Base-by-base conservation (phyloP, 768 basidiomycete species). In the Kwoniella shandongensis region DNA sequence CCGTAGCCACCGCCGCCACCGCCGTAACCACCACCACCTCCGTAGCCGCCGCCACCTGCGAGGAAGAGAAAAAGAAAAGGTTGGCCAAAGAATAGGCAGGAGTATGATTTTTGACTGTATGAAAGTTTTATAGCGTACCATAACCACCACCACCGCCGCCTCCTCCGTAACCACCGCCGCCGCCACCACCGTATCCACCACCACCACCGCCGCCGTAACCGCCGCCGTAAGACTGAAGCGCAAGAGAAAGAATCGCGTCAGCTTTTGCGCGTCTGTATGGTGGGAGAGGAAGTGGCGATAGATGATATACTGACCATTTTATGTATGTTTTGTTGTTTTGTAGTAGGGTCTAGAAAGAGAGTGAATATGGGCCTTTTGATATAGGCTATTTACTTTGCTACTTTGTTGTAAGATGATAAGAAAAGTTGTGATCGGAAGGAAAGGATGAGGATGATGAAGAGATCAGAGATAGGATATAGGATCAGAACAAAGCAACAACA, bases 1-100 rank as follows among this genome's bases (percentile, higher is more conserved):
- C 56, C 64, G 48, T 81, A 79, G 35, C 80, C 78, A 23, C 81
- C 79, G 17, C 67, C 63, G 44, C 76, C 50, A 46, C 76, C 63
- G 45, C 76, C 70, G 41, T 77, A 76, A 39, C 81, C 79, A 20
- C 76, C n/a, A n/a, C n/a, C n/a, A n/a, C n/a, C 59, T 23, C 70
- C 63, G 44, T 77, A 54, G 49, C 76, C 63, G 45, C 76, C 70
- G 41, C 78, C 76, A 39, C 81, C 79, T 57, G 53, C 22, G n/a
- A 54, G 44, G 52, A 54, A 45, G 26, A 42, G 52, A 40, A 54
- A 36, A 45, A 32, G 47, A 48, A 13, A 35, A 36, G 47, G 22
- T 41, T 41, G 22, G 40, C 40, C 40, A 7, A 41, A 22, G 40
- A 41, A 41, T 41, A 41, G 35, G 40, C 7, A 22, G 25, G 27